A percentile compares a stretch with the other conserved stretches of the same genome.
Conservation (phyloP, 2,329 filamentous ascomycete genomes). For the Daldinia sp. region DNA sequence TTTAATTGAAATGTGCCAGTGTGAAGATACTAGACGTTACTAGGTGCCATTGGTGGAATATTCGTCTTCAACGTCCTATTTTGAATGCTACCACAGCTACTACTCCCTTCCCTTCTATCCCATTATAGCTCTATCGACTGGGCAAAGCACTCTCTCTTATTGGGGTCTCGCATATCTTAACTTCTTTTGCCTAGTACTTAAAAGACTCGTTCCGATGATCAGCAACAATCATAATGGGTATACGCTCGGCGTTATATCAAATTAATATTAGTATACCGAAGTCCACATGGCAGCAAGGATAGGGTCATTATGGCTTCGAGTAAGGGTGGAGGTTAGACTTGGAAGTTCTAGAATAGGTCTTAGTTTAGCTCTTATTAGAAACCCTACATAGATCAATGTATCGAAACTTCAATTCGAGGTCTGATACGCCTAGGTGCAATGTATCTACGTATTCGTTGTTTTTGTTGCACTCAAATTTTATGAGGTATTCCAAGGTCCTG, state of each 20-base stretch:
- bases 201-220: neutral
- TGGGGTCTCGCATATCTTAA: too few species aligned
- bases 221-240: neutral
- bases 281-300: neutral
- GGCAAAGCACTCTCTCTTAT: too few species aligned
- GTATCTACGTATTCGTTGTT: too few species aligned
- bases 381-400: neutral
- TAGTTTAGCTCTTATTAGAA: neutral
- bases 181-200: too few species aligned
- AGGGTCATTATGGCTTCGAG: neutral
- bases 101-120: too few species aligned
- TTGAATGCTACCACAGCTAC: neutral
- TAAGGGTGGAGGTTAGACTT: neutral
- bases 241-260: neutral
- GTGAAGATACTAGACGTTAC: neutral
- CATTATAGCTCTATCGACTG: too few species aligned
- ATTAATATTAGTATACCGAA: neutral
- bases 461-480: too few species aligned
- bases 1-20: neutral
- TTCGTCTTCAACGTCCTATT: too few species aligned
- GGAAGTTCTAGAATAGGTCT: neutral
- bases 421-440: too few species aligned
- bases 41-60: neutral
- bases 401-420: too few species aligned
- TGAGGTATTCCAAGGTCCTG: too few species aligned